Evolutionary conservation across 495 filamentous ascomycete species (phyloP), one percentile per base, ranked within the genome.

Genomic region (Pyrenopolyporus hunteri): DNA sequence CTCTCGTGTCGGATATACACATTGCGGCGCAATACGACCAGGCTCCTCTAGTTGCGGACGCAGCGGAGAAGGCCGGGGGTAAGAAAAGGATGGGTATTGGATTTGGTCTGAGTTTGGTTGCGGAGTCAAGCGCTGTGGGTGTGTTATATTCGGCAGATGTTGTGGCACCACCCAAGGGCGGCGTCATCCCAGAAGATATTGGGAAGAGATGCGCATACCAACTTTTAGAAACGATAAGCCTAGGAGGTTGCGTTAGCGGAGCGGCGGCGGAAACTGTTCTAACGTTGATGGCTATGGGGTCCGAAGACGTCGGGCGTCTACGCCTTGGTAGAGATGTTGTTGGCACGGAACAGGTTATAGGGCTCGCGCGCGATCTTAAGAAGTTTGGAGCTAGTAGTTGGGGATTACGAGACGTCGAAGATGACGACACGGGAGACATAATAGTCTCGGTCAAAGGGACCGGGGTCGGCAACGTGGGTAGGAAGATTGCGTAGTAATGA

Each of bases 221-320:
- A 74, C 76, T 99, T 51, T 77, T 99, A 7, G 92, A 98, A 70
- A 78, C 84, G 6, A 85, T 98, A 31, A 83, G 81, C 35, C 82
- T 89, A 68, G 92, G 93, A 4, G 95, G 95, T 4, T 93, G 89
- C 74, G 87, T 93, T 10, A 86, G 85, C 17, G 80, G 78, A 20
- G 82, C 85, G 1, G 89, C 89, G 1, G 84, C 84, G 3, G 74
- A 82, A 3, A 91, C 86, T 0, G 81, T 95, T 73, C 70, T 98
- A 17, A 90, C 84, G 20, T 78, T 98, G 32, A 99, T 99, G 95
- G 92, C 91, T 23, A 97, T 99, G 94, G 93, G 95, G 2, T 80
- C 79, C 29, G 85, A 87, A 59, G 84, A 87, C 57, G 82, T 83
- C 6, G 82, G 83, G 13, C 69, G 82, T 59, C 66, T 83, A 33